These are phyloP conservation scores for Lactifluus volemus DNA, from an alignment of 768 basidiomycete genomes.

Conservation along the genomic window DNA sequence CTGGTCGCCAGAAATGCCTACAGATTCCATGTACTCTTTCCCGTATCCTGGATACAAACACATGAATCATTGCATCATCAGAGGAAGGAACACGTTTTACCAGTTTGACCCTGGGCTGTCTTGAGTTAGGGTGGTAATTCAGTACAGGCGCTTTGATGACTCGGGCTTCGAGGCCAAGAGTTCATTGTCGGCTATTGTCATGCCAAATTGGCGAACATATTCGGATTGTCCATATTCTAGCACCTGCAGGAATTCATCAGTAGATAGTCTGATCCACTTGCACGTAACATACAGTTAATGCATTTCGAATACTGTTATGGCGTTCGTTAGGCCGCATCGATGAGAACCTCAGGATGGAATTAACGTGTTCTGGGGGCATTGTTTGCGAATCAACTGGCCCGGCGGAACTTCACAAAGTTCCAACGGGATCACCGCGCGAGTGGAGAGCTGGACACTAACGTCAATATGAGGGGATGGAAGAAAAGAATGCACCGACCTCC, in stretches of 20 bases:
- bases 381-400: conserved; percentile 65
- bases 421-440: conserved; percentile 53
- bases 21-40: conserved; percentile 76
- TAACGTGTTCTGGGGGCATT: conserved; percentile 58
- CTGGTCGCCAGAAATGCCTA: conserved; percentile 20
- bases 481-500: conserved; percentile 38
- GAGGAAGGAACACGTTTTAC: conserved; percentile 33
- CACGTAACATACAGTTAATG: conserved; percentile 35
- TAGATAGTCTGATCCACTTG: neutral
- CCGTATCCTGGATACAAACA: conserved; percentile 37
- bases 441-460: conserved; percentile 38
- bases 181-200: conserved; percentile 44
- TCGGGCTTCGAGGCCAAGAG: conserved; percentile 53
- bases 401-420: conserved; percentile 54
- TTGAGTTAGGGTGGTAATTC: conserved; percentile 51
- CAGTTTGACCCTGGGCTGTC: conserved; percentile 37
- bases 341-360: conserved; percentile 53
- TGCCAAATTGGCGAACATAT: conserved; percentile 60
- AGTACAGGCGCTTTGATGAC: conserved; percentile 55
- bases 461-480: neutral
- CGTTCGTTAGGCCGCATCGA: conserved; percentile 52
- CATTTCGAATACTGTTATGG: conserved; percentile 42
- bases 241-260: conserved; percentile 33
- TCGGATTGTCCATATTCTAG: conserved; percentile 37
- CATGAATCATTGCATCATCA: neutral